phyloP scores from a whole-genome alignment of 306 rosid species.

The Quercus variabilis region DNA sequence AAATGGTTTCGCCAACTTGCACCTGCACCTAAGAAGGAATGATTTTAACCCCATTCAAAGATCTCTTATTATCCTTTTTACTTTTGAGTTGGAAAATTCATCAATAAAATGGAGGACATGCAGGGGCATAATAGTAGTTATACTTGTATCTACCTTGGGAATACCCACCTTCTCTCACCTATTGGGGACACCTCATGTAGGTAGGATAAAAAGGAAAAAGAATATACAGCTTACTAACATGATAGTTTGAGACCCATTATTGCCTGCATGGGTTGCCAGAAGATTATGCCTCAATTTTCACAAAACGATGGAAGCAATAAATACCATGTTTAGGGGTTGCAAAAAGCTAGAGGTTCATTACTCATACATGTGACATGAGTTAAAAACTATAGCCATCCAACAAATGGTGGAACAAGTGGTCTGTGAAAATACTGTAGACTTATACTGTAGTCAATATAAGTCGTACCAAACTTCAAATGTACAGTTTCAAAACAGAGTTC shows the following conservation, averaged over 20 bases:
- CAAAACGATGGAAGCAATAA: background rate
- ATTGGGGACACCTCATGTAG: conserved; percentile 17
- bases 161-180: background rate
- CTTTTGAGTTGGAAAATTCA: conserved; percentile 26
- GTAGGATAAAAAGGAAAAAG: conserved; percentile 12
- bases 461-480: background rate
- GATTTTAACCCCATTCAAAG: conserved; percentile 32
- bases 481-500: background rate
- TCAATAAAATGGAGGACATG: conserved; percentile 11
- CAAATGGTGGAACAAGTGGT: background rate
- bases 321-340: background rate
- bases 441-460: background rate
- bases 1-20: conserved; percentile 38
- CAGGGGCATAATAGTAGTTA: conserved; percentile 31
- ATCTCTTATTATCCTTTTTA: conserved; percentile 29
- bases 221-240: background rate
- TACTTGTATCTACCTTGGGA: conserved; percentile 10
- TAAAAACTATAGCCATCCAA: background rate
- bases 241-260: conserved; percentile 7
- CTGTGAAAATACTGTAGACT: background rate
- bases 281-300: background rate
- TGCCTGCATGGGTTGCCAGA: conserved; percentile 7
- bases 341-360: background rate
- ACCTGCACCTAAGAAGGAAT: conserved; percentile 50
- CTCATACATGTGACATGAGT: background rate